Evolutionary conservation across 129 eudicot species (phyloP), one percentile per base, ranked within the genome.

Genomic region (Lactuca saligna): DNA sequence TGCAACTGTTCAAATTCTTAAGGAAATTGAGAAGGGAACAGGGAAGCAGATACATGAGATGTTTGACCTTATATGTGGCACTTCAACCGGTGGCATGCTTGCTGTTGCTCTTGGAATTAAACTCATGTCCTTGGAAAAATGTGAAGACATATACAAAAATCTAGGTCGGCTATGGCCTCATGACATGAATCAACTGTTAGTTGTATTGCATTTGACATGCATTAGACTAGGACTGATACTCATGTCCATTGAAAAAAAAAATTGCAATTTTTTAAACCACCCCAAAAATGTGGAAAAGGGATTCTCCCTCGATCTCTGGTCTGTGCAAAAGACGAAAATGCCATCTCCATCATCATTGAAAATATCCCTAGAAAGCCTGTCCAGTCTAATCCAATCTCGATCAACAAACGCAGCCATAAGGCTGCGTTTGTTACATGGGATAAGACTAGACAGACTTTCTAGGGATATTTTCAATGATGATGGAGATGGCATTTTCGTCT

Each of bases 41-140:
- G 98, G 98, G 50, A 88, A 82, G 79, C 89, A 61, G 78, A 92
- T 92, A 63, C 96, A 92, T 78, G 98, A 92, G 80, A 73, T 92
- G 83, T 88, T 92, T 79, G 98, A 92, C 86, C 96, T 92, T 66
- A 88, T 92, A 68, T 92, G 98, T 84, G 98, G 98, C 58, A 92
- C 98, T 38, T 92, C 98, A 78, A 92, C 98, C 7, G 98, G 98
- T 58, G 98, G 98, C 68, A 86, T 92, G 98, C 98, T 92, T 69
- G 98, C 98, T 42, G 98, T 92, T 83, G 95, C 98, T 75, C 89
- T 92, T 34, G 98, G 96, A 76, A 82, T 92, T 56, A 88, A 92
- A 82, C 82, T 75, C 66, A 82, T 88, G 96, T 78, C 95, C 64
- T 72, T 92, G 71, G 95, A 88, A 10, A 81, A 86, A 73, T 92